Evolutionary conservation across 805 yeast species (phyloP).

Genomic region (Pichia deserticola): DNA sequence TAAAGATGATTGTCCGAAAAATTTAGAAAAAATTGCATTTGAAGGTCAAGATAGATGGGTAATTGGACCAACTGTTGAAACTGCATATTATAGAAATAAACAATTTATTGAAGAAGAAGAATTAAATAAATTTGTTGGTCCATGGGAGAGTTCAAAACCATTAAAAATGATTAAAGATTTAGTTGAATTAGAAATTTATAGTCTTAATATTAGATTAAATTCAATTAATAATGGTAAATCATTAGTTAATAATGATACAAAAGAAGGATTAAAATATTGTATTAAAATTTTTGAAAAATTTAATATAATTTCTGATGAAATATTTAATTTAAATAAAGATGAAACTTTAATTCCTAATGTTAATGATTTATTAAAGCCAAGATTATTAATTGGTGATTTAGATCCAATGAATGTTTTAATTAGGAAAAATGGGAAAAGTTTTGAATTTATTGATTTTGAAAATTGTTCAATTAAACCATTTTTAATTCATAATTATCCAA

Average conservation of each 20-base stretch:
- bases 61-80: slow-evolving; percentile 85
- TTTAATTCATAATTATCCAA: slow-evolving; percentile 68
- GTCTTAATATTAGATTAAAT: slow-evolving; percentile 45
- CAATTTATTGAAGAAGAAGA: slow-evolving; percentile 42
- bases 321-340: slow-evolving; percentile 48
- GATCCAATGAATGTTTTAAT: slow-evolving; percentile 83
- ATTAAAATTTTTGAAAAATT: slow-evolving; percentile 58
- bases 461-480: slow-evolving; percentile 76
- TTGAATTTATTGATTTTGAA: slow-evolving; percentile 75
- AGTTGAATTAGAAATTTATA: slow-evolving; percentile 61
- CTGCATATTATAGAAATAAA: slow-evolving; percentile 67
- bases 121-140: slow-evolving; percentile 56
- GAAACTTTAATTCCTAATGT: slow-evolving; percentile 48
- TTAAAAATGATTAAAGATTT: slow-evolving; percentile 55
- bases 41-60: slow-evolving; percentile 78
- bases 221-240: slow-evolving; percentile 46
- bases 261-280: slow-evolving; percentile 39
- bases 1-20: slow-evolving; percentile 50
- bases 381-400: slow-evolving; percentile 73
- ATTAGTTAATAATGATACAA: slow-evolving; percentile 37
- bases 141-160: slow-evolving; percentile 60
- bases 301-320: slow-evolving; percentile 43
- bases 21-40: slow-evolving; percentile 32
- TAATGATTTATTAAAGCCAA: slow-evolving; percentile 58
- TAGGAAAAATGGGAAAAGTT: slow-evolving; percentile 30